Conservation (phyloP, 2,329 filamentous ascomycete species). For the Claviceps capensis region DNA sequence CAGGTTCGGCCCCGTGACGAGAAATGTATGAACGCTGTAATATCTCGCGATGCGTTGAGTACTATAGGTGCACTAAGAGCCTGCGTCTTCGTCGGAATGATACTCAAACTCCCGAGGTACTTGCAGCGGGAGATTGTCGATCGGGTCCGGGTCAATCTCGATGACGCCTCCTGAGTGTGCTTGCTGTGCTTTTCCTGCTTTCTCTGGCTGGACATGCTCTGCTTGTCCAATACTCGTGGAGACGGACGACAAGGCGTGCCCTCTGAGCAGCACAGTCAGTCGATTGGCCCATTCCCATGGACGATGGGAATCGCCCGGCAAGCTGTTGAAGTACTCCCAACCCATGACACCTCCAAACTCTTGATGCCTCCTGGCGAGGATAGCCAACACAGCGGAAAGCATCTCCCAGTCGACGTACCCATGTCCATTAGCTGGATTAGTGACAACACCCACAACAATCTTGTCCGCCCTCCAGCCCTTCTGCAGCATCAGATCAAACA, state of each 20-base stretch:
- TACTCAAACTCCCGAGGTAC: slow-evolving; percentile 13
- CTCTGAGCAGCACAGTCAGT: slow-evolving; percentile 38
- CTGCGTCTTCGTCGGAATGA: slow-evolving; percentile 9
- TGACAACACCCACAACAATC: slow-evolving; percentile 70
- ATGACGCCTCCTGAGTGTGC: background rate
- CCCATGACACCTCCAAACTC: slow-evolving; percentile 81
- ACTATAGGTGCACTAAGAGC: background rate
- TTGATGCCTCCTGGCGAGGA: slow-evolving; percentile 37
- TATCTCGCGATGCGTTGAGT: background rate
- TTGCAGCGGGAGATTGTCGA: slow-evolving; percentile 3
- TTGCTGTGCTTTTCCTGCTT: too few relatives aligned
- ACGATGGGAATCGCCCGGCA: slow-evolving; percentile 45
- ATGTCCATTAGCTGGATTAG: slow-evolving; percentile 59
- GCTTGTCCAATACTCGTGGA: background rate
- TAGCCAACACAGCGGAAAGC: slow-evolving; percentile 27
- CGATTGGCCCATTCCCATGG: slow-evolving; percentile 70
- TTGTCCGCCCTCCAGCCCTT: slow-evolving; percentile 60
- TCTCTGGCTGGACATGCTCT: too few relatives aligned
- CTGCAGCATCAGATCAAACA: slow-evolving; percentile 37
- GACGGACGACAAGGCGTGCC: slow-evolving; percentile 11
- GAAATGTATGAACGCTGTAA: background rate
- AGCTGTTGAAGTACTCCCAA: slow-evolving; percentile 87
- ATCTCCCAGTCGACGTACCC: slow-evolving; percentile 36
- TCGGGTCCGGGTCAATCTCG: slow-evolving; percentile 13
- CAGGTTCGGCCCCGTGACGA: background rate